Percentiles rank a stretch among this genome's conserved stretches.
Conservation (phyloP, 208 protist species). For the Leishmania tropica region DNA sequence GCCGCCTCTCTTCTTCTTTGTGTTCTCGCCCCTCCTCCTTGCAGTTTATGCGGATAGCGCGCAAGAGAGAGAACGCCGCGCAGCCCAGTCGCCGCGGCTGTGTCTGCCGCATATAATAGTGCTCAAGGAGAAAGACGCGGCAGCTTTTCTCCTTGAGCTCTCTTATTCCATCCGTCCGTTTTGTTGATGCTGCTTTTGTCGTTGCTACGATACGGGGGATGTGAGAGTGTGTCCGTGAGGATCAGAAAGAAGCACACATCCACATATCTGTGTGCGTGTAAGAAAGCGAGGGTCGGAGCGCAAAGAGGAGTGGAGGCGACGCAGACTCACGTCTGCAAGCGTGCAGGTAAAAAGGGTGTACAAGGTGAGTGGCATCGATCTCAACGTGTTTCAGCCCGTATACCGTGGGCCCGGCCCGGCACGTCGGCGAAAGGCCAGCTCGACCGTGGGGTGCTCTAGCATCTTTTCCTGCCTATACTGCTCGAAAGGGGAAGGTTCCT, state of each 20-base stretch:
- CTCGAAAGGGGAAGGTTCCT: constrained; percentile 42
- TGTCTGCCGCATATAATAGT: not conserved
- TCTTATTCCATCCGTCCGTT: not conserved
- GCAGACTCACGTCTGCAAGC: not conserved
- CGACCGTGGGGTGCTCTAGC: constrained; percentile 74
- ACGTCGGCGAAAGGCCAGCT: constrained; percentile 49
- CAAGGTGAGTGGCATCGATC: not conserved
- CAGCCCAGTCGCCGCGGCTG: not conserved
- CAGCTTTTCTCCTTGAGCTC: not conserved
- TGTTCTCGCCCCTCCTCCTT: not conserved
- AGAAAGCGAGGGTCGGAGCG: not conserved
- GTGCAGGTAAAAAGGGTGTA: not conserved
- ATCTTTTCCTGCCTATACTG: constrained; percentile 58
- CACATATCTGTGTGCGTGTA: not conserved
- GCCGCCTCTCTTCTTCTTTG: not conserved
- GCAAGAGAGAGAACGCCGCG: too few relatives aligned
- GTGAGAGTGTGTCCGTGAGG: not conserved
- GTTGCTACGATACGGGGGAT: not conserved
- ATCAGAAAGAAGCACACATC: not conserved
- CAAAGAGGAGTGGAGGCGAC: not conserved
- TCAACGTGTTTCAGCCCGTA: constrained; percentile 48
- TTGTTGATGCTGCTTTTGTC: not conserved
- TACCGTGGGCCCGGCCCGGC: constrained; percentile 72
- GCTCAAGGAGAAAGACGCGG: not conserved
- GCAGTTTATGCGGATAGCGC: not conserved